phyloP scores from a whole-genome alignment of 78 protist genomes.

The Dictyostelium purpureum region DNA sequence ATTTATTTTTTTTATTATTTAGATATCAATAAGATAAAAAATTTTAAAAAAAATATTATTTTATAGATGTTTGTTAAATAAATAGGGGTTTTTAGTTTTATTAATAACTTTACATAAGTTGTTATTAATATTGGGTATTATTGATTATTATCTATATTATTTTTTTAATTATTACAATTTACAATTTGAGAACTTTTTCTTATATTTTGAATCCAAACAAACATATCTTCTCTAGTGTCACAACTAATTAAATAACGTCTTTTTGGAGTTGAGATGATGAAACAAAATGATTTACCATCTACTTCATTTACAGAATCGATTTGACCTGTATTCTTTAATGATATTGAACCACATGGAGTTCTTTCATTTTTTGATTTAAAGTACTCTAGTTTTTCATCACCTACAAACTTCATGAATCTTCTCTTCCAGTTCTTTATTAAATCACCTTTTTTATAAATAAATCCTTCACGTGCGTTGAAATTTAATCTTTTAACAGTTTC shows the following conservation, averaged over 20 bases:
- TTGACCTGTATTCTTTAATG: slow-evolving; percentile 29
- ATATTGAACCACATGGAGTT: slow-evolving; percentile 5
- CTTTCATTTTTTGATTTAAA: slow-evolving; percentile 4
- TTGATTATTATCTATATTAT: no score
- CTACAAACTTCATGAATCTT: slow-evolving; percentile 18
- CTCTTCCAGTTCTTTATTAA: slow-evolving; percentile 61
- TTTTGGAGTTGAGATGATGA: slow-evolving; percentile 71
- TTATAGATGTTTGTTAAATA: no score
- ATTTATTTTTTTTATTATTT: no score
- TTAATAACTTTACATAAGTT: no score
- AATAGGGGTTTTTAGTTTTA: no score
- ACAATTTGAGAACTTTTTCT: slow-evolving; percentile 20
- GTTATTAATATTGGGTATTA: no score
- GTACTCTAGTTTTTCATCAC: background rate
- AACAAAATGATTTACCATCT: slow-evolving; percentile 41
- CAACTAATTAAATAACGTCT: slow-evolving; percentile 43
- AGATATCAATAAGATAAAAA: no score
- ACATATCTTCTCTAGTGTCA: slow-evolving; percentile 38
- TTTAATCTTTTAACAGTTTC: slow-evolving; percentile 27
- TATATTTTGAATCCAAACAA: slow-evolving; percentile 25
- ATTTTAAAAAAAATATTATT: no score
- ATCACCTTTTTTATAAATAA: slow-evolving; percentile 42
- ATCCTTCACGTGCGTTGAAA: slow-evolving; percentile 50
- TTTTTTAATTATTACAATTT: no score
- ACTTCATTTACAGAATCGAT: slow-evolving; percentile 43